A percentile compares a stretch with the other conserved stretches of the same genome.
Conservation (phyloP, 306 rosid species). For the Hippophae gyantsensis region DNA sequence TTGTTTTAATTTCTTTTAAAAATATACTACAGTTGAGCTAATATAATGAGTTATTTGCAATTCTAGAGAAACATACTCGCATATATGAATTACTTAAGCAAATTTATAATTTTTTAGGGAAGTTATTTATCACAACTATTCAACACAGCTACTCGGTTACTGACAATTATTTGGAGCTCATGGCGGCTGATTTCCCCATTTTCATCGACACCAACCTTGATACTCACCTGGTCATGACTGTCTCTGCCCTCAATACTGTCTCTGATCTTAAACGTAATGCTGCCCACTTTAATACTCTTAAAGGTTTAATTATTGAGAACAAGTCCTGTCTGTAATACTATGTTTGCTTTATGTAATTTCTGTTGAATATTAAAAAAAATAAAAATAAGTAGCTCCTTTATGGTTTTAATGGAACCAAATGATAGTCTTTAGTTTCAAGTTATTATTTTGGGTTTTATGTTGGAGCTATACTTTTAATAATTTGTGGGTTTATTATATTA, state of each 20-base stretch:
- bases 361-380: not conserved
- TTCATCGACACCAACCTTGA: constrained; percentile 63
- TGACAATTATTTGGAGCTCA: no score
- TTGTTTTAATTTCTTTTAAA: no score
- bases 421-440: not conserved
- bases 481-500: not conserved
- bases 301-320: not conserved
- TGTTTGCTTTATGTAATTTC: not conserved
- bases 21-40: no score
- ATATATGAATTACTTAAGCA: no score
- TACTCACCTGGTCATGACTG: constrained; percentile 51
- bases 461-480: not conserved
- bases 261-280: constrained; percentile 53
- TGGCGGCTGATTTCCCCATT: constrained; percentile 15
- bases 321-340: not conserved
- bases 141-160: no score
- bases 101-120: no score
- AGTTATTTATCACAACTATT: no score
- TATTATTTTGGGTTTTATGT: not conserved
- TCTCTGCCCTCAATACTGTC: constrained; percentile 41
- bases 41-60: no score
- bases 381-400: not conserved
- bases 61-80: no score
- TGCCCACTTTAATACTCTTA: not conserved
- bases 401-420: not conserved